Conservation (phyloP, 805 yeast genomes). For the Kodamaea fukazawae region DNA sequence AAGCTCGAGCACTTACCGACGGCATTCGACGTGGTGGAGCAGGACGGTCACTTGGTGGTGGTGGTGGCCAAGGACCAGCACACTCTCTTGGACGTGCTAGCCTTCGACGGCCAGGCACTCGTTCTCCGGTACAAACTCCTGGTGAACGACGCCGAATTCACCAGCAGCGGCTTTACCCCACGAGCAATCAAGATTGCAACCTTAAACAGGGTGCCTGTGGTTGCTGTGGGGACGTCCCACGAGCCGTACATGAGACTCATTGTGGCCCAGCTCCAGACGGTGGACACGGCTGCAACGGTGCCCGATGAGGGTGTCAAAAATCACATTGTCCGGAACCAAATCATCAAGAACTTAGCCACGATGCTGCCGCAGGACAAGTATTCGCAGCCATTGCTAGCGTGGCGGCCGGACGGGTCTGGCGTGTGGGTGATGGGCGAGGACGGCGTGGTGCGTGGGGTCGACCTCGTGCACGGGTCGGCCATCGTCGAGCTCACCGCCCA, state of each 20-base stretch:
- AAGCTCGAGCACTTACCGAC: conserved; percentile 52
- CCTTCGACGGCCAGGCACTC: conserved; percentile 5
- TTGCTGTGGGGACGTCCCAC: conserved; percentile 73
- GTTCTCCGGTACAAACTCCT: conserved; percentile 44
- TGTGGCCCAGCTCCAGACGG: conserved; percentile 45
- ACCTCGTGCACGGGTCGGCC: conserved; percentile 39
- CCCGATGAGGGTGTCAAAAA: too few species aligned
- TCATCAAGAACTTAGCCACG: conserved; percentile 37
- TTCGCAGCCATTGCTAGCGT: conserved; percentile 47
- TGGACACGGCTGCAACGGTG: too few species aligned
- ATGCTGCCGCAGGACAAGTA: conserved; percentile 68
- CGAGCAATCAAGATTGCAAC: conserved; percentile 34
- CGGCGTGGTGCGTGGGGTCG: conserved; percentile 61
- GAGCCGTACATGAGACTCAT: conserved; percentile 73
- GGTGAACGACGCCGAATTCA: conserved; percentile 70
- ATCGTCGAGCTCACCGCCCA: conserved; percentile 34
- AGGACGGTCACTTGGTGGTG: conserved; percentile 34
- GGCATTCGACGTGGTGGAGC: conserved; percentile 41
- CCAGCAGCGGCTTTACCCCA: conserved; percentile 62
- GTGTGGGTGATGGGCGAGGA: conserved; percentile 71
- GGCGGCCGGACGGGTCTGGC: conserved; percentile 46
- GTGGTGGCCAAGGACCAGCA: conserved; percentile 60
- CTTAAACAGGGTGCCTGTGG: conserved; percentile 20
- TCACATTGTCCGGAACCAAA: conserved; percentile 27
- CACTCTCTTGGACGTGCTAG: conserved; percentile 52